phyloP scores from a whole-genome alignment of 257 asterid species.

The Solanum verrucosum region DNA sequence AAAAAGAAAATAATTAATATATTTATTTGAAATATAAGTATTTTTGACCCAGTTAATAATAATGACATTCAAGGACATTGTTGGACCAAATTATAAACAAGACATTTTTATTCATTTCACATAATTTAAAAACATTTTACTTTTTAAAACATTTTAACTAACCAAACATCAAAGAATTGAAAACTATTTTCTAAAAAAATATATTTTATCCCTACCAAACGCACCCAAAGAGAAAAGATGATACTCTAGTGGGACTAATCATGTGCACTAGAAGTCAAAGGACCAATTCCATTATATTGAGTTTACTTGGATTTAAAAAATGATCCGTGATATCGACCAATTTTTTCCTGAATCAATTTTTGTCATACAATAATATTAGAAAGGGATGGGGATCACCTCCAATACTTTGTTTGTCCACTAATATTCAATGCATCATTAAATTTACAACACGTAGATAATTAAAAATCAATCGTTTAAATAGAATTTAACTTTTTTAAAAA shows the following conservation, averaged over 20 bases:
- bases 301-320: background rate
- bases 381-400: background rate
- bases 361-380: background rate
- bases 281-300: background rate
- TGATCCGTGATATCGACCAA: background rate
- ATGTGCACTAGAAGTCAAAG: background rate
- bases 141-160: background rate
- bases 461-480: too few relatives aligned
- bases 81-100: too few relatives aligned
- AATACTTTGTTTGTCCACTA: background rate
- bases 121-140: too few relatives aligned
- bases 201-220: background rate
- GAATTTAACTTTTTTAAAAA: too few relatives aligned
- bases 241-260: background rate
- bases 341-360: background rate
- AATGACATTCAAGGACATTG: too few relatives aligned
- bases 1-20: too few relatives aligned
- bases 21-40: too few relatives aligned
- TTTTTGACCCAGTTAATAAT: too few relatives aligned
- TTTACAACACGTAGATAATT: accelerated
- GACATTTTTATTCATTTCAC: too few relatives aligned
- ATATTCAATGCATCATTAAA: background rate
- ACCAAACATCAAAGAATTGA: background rate
- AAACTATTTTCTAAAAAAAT: background rate
- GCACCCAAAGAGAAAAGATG: background rate